These are phyloP conservation scores for Tolypocladium ophioglossoides DNA, from an alignment of 2,329 filamentous ascomycete genomes.

Conservation along the genomic window DNA sequence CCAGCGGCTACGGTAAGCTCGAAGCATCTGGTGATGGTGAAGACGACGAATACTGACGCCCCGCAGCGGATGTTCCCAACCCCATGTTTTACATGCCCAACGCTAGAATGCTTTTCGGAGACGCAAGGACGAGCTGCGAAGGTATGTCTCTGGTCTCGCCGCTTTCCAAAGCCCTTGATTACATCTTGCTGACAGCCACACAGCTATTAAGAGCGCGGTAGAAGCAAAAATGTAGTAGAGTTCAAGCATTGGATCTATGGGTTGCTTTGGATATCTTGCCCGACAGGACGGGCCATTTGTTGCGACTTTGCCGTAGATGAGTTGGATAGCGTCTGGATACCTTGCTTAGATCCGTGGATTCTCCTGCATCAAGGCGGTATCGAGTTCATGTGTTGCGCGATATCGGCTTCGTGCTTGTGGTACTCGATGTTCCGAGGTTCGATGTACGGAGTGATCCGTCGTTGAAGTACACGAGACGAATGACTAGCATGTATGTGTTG, in stretches of 20 bases:
- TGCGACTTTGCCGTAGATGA: background rate
- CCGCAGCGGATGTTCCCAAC: constrained; percentile 72
- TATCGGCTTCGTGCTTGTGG: too few species aligned
- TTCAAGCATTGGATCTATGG: background rate
- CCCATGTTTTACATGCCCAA: constrained; percentile 90
- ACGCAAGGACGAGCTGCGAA: constrained; percentile 76
- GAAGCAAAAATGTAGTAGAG: constrained; percentile 8
- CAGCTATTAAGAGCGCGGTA: constrained; percentile 9
- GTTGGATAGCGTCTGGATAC: background rate
- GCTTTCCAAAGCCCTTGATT: background rate
- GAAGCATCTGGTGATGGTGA: background rate
- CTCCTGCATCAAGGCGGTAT: background rate
- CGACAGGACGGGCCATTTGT: background rate
- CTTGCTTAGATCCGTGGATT: background rate
- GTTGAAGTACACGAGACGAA: background rate
- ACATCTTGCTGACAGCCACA: background rate
- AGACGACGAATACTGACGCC: constrained; percentile 6
- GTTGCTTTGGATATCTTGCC: background rate
- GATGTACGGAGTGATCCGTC: too few species aligned
- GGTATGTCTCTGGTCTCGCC: constrained; percentile 34
- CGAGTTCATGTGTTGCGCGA: background rate
- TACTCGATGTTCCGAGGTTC: too few species aligned
- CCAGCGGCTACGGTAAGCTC: constrained; percentile 67
- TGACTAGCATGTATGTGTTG: background rate
- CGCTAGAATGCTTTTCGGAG: constrained; percentile 85